phyloP scores from a whole-genome alignment of 1,284 basidiomycete species.

The Tylopilus sp. region DNA sequence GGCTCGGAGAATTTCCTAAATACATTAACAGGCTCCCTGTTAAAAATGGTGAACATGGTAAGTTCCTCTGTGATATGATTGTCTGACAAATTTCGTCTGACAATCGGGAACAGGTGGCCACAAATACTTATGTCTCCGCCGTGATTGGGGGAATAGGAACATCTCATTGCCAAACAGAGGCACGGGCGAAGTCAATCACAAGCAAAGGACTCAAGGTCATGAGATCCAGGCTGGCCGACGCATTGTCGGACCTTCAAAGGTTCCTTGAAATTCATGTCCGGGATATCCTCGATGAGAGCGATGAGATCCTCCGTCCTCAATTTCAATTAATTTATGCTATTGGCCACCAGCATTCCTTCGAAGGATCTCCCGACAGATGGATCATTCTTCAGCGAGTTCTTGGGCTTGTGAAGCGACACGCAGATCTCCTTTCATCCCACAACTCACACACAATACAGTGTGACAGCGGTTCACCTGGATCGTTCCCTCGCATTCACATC shows the following conservation, averaged over 20 bases:
- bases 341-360: not conserved
- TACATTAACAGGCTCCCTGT: not conserved
- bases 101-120: not conserved
- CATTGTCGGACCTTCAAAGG: not conserved
- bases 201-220: too few species aligned
- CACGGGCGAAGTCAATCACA: not conserved
- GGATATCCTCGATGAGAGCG: not conserved
- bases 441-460: not conserved
- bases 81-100: not conserved
- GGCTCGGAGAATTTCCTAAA: not conserved
- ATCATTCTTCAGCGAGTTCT: not conserved
- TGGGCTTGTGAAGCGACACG: not conserved
- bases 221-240: not conserved
- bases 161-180: not conserved
- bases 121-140: not conserved
- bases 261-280: not conserved
- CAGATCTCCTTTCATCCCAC: not conserved
- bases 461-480: not conserved
- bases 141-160: not conserved
- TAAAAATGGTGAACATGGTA: not conserved
- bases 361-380: constrained; percentile 1
- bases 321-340: not conserved
- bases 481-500: not conserved
- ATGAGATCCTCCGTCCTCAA: not conserved
- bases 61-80: not conserved